A percentile compares a stretch with the other conserved stretches of the same genome.
Evolutionary conservation across 164 flowering plant species (phyloP).

Genomic region (Malania oleifera): DNA sequence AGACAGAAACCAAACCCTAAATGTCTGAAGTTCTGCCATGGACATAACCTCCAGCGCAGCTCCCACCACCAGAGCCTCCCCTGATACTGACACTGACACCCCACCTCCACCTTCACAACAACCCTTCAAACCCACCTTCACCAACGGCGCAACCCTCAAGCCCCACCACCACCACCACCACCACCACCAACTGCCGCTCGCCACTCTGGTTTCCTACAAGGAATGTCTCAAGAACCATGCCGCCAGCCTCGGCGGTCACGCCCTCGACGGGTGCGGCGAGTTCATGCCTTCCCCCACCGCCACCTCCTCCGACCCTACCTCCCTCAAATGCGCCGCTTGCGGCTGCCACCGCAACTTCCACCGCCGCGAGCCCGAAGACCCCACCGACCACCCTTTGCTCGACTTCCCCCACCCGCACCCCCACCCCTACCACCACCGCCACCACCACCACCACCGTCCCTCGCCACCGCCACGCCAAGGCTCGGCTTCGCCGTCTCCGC

Average conservation of each 20-base stretch:
- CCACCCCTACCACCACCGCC: slow-evolving; percentile 11
- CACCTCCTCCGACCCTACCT: slow-evolving; percentile 33
- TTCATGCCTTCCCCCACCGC: slow-evolving; percentile 53
- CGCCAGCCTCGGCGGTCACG: slow-evolving; percentile 54
- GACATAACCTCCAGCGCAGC: slow-evolving; percentile 18
- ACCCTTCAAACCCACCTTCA: slow-evolving; percentile 25
- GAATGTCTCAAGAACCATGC: slow-evolving; percentile 60
- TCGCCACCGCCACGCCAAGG: slow-evolving; percentile 38
- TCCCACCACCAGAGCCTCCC: slow-evolving; percentile 20
- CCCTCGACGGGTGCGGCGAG: slow-evolving; percentile 71
- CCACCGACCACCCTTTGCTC: not conserved
- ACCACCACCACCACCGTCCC: slow-evolving; percentile 27
- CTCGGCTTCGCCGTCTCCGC: slow-evolving; percentile 20
- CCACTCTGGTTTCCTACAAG: slow-evolving; percentile 34
- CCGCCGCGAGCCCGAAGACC: slow-evolving; percentile 33
- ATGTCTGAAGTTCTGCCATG: slow-evolving; percentile 16
- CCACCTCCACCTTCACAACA: slow-evolving; percentile 36
- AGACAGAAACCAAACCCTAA: too few species aligned
- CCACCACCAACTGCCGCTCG: slow-evolving; percentile 6
- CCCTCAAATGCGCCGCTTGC: slow-evolving; percentile 56
- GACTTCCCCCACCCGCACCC: slow-evolving; percentile 20
- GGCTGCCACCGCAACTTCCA: slow-evolving; percentile 71
- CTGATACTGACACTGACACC: slow-evolving; percentile 31
- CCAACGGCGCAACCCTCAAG: slow-evolving; percentile 42
- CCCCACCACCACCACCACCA: slow-evolving; percentile 24